phyloP scores from a whole-genome alignment of 352 stramenopile genomes.

The Peronospora destructor region DNA sequence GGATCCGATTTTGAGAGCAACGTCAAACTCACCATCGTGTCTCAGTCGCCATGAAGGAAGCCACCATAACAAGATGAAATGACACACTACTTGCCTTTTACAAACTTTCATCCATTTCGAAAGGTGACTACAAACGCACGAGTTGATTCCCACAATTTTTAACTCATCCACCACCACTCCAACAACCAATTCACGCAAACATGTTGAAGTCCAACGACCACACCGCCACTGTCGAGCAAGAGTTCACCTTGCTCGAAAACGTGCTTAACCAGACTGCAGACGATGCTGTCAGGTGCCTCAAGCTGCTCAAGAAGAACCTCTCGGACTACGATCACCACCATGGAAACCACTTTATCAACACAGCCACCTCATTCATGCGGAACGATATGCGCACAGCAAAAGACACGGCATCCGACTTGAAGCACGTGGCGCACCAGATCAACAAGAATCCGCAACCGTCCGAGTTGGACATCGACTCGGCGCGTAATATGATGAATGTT shows the following conservation, averaged over 20 bases:
- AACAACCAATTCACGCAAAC: too few relatives aligned
- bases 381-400: slow-evolving; percentile 17
- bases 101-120: too few relatives aligned
- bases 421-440: slow-evolving; percentile 15
- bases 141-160: too few relatives aligned
- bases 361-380: slow-evolving; percentile 22
- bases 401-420: slow-evolving; percentile 13
- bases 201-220: too few relatives aligned
- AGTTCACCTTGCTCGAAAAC: slow-evolving; percentile 19
- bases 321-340: slow-evolving; percentile 16
- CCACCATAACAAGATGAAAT: too few relatives aligned
- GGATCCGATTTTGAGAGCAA: too few relatives aligned
- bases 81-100: too few relatives aligned
- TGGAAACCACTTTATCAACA: slow-evolving; percentile 17
- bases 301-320: slow-evolving; percentile 19
- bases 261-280: slow-evolving; percentile 17
- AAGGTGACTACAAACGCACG: too few relatives aligned
- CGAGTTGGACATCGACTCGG: slow-evolving; percentile 14
- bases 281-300: slow-evolving; percentile 14
- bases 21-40: too few relatives aligned
- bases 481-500: slow-evolving; percentile 13
- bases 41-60: too few relatives aligned
- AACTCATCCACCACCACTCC: too few relatives aligned
- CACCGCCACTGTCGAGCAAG: background rate
- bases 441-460: slow-evolving; percentile 9